Conservation (phyloP, 2,329 filamentous ascomycete species). For the Fusarium continuum region DNA sequence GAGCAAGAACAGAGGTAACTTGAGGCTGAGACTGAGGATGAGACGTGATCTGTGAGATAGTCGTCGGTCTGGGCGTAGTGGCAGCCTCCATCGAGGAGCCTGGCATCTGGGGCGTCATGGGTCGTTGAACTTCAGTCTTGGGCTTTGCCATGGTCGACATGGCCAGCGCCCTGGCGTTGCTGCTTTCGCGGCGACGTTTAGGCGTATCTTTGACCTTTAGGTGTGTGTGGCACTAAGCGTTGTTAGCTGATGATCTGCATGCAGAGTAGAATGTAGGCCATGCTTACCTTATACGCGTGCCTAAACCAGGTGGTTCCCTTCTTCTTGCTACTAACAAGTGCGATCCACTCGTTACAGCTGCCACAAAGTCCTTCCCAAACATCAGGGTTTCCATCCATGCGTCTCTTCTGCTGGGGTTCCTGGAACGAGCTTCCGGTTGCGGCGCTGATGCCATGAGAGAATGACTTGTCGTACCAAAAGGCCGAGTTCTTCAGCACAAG, state of each 20-base stretch:
- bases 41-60: conserved; percentile 43
- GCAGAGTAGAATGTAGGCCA: not conserved
- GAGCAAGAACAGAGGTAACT: conserved; percentile 28
- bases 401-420: conserved; percentile 76
- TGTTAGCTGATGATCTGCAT: conserved; percentile 32
- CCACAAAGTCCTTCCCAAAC: conserved; percentile 84
- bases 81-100: conserved; percentile 35
- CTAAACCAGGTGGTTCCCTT: conserved; percentile 93
- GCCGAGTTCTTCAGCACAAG: conserved; percentile 89
- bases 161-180: conserved; percentile 56
- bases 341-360: conserved; percentile 82
- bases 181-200: conserved; percentile 72
- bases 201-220: conserved; percentile 76
- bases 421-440: conserved; percentile 82
- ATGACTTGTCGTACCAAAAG: conserved; percentile 94
- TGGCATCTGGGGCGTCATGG: conserved; percentile 44
- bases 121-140: conserved; percentile 56
- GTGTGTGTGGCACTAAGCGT: conserved; percentile 71
- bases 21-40: conserved; percentile 43
- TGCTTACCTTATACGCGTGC: conserved; percentile 82
- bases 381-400: conserved; percentile 82
- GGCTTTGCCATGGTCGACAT: conserved; percentile 57
- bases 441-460: conserved; percentile 86
- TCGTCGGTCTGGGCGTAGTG: conserved; percentile 41
- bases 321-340: conserved; percentile 85